These are phyloP conservation scores for Xylaria arbuscula DNA, from an alignment of 2,329 filamentous ascomycete genomes.

Conservation along the genomic window DNA sequence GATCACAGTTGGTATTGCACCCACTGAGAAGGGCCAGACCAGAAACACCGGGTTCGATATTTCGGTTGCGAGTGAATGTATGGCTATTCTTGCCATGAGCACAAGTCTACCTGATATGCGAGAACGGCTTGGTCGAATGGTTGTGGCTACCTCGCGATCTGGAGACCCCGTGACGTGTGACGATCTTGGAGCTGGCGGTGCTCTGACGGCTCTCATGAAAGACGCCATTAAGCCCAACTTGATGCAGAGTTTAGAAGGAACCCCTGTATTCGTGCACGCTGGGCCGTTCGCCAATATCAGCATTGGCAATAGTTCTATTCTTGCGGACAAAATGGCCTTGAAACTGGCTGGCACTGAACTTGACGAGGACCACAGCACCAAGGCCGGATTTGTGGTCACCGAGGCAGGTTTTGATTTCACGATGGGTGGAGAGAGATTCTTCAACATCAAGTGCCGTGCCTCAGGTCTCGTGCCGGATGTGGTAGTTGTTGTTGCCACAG, in stretches of 20 bases:
- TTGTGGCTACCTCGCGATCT: constrained; percentile 84
- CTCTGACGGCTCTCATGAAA: constrained; percentile 93
- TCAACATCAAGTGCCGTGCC: constrained; percentile 99
- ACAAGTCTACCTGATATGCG: constrained; percentile 89
- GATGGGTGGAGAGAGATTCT: constrained; percentile 99
- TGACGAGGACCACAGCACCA: constrained; percentile 84
- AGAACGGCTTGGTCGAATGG: constrained; percentile 93
- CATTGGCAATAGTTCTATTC: constrained; percentile 94
- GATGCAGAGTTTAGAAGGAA: constrained; percentile 98
- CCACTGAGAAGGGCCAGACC: constrained; percentile 89
- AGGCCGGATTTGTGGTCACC: constrained; percentile 93
- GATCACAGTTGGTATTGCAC: constrained; percentile 86
- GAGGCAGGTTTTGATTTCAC: constrained; percentile 99
- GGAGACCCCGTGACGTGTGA: constrained; percentile 96
- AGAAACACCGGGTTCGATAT: constrained; percentile 97
- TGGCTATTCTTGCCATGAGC: constrained; percentile 96
- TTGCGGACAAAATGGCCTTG: constrained; percentile 93
- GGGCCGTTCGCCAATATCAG: constrained; percentile 98
- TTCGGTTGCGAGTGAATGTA: constrained; percentile 96
- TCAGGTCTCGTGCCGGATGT: constrained; percentile 93
- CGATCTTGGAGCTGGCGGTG: constrained; percentile 91
- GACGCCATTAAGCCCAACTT: constrained; percentile 99
- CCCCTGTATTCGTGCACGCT: constrained; percentile 96
- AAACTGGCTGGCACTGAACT: constrained; percentile 95
- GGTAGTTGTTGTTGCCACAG: constrained; percentile 93